Evolutionary conservation across 305 asterid genomes (phyloP), one percentile per base, ranked within the genome.

Genomic region (Fraxinus baroniana): DNA sequence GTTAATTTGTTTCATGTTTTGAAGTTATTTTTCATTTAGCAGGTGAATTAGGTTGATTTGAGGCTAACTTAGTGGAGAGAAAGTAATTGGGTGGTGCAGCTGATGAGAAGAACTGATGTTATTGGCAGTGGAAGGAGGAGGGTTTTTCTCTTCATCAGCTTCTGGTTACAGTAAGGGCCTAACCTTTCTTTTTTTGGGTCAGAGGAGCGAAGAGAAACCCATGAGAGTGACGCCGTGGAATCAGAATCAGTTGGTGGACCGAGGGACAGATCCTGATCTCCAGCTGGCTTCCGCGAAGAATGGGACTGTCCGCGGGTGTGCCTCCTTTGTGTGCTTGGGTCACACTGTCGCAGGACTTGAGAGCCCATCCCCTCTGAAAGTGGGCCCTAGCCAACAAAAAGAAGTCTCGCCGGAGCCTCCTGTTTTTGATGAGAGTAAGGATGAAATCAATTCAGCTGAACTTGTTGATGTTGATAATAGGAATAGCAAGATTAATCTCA

Each of bases 171-270:
- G 97, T 86, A 92, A 92, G 91, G 98, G 97, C 74, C 85, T 95
- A 87, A 86, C 95, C 90, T 97, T 95, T 83, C 95, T 95, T 80
- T 86, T 95, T 83, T 87, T 92, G 94, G 94, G 98, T 79, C 95
- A 88, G 82, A 95, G 90, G 88, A 87, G 84, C 86, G 97, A 92
- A 88, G 97, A 92, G 85, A 94, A 94, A 87, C 97, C 95, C 94
- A 93, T 94, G 97, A 95, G 93, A 91, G 98, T 95, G 83, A 83
- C 97, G 1, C 99, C 99, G 88, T 95, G 98, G 97, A 93, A 89
- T 91, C 98, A 93, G 85, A 92, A 94, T 93, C 98, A 92, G 91
- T 91, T 92, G 97, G 98, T 91, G 88, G 95, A 91, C 92, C 97
- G 87, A 90, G 99, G 91, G 76, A 86, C 91, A 46, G 93, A 90